Conservation (phyloP, 1,284 basidiomycete genomes). For the Fomitopsis schrenkii region DNA sequence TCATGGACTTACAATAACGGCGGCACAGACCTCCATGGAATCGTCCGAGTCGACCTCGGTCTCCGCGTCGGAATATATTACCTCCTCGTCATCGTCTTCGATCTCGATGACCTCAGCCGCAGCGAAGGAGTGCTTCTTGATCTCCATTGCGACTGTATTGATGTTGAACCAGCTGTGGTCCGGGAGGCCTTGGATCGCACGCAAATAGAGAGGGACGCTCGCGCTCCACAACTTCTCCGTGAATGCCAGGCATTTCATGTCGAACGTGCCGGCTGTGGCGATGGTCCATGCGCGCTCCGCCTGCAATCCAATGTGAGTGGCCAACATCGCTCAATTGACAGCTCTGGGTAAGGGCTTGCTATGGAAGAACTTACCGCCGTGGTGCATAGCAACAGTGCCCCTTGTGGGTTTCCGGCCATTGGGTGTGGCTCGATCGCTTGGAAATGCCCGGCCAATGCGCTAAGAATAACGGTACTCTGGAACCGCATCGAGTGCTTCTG, state of each 20-base stretch:
- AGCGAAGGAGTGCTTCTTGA: neutral
- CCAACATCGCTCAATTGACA: too few species aligned
- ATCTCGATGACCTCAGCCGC: neutral
- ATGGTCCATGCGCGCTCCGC: neutral
- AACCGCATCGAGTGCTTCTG: neutral
- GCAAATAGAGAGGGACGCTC: neutral
- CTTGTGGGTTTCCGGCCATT: neutral
- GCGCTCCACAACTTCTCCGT: neutral
- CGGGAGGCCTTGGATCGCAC: neutral
- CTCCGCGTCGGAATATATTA: too few species aligned
- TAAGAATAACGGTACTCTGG: neutral
- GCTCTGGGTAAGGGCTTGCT: too few species aligned
- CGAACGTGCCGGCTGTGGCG: neutral
- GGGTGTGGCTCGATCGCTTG: neutral
- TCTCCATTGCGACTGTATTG: neutral
- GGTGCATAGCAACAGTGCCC: neutral
- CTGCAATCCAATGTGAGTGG: constrained; percentile 9
- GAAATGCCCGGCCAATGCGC: neutral
- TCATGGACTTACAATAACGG: too few species aligned
- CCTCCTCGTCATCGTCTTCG: neutral
- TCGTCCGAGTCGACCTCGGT: too few species aligned
- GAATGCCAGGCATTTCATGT: neutral
- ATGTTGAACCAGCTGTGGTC: neutral
- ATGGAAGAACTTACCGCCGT: neutral
- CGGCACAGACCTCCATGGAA: too few species aligned